These are phyloP conservation scores for Kwoniella mangroviensis DNA, from an alignment of 768 basidiomycete species.

Conservation along the genomic window DNA sequence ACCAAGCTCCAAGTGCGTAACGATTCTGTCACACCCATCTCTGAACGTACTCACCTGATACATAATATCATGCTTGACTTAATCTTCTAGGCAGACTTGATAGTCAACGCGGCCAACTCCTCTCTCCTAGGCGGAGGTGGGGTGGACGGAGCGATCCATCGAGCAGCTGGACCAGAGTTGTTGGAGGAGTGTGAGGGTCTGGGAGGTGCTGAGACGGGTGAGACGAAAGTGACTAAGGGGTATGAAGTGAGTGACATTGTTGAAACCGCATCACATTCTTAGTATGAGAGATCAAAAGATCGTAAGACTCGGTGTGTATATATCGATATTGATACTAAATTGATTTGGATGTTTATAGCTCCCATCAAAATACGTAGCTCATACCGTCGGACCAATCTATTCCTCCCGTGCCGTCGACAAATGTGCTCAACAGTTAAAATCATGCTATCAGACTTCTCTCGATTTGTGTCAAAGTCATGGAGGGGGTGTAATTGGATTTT, in stretches of 20 bases:
- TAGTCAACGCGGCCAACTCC: constrained; percentile 58
- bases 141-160: constrained; percentile 59
- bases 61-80: too few species aligned
- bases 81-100: constrained; percentile 47
- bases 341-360: constrained; percentile 36
- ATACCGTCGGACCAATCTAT: constrained; percentile 59
- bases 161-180: constrained; percentile 56
- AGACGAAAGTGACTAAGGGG: constrained; percentile 57
- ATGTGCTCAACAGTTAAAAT: constrained; percentile 39
- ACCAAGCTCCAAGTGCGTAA: constrained; percentile 47
- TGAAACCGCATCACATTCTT: not conserved
- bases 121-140: constrained; percentile 59
- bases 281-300: not conserved
- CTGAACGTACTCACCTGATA: too few species aligned
- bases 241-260: constrained; percentile 44
- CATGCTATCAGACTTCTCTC: constrained; percentile 56
- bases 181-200: constrained; percentile 55
- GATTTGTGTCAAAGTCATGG: constrained; percentile 40
- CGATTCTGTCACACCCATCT: not conserved
- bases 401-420: constrained; percentile 24
- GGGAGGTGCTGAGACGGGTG: constrained; percentile 58
- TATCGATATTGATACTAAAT: too few species aligned
- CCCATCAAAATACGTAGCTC: constrained; percentile 54
- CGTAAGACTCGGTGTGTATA: too few species aligned
- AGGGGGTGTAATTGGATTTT: constrained; percentile 53